Evolutionary conservation across 2,329 filamentous ascomycete genomes (phyloP).

Genomic region (Colletotrichum noveboracense): DNA sequence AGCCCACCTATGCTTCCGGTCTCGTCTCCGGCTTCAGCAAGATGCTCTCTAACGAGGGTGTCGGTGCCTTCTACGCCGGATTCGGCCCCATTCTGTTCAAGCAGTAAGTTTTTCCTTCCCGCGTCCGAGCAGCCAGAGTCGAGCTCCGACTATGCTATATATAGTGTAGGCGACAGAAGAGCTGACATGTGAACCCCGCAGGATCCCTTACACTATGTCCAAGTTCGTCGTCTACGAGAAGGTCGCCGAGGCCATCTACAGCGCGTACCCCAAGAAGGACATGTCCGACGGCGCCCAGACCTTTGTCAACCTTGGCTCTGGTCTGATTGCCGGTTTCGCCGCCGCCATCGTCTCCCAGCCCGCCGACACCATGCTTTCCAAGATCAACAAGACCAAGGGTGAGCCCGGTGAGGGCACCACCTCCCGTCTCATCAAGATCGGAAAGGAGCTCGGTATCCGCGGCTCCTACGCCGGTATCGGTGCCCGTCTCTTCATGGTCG

Average conservation of each 20-base stretch:
- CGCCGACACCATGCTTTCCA: constrained; percentile 91
- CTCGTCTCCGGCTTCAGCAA: constrained; percentile 81
- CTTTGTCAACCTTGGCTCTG: constrained; percentile 73
- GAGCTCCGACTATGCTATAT: not conserved
- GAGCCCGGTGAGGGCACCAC: constrained; percentile 84
- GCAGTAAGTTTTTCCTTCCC: constrained; percentile 57
- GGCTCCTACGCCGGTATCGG: constrained; percentile 84
- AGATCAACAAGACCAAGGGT: constrained; percentile 96
- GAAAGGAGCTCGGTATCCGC: constrained; percentile 79
- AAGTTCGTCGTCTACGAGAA: constrained; percentile 96
- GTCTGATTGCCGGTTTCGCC: constrained; percentile 71
- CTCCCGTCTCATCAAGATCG: constrained; percentile 85
- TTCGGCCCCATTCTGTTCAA: constrained; percentile 89
- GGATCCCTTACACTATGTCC: constrained; percentile 92
- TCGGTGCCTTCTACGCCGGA: constrained; percentile 88
- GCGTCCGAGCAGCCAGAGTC: not conserved
- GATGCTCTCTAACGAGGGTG: constrained; percentile 82
- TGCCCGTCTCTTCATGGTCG: constrained; percentile 69
- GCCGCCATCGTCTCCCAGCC: constrained; percentile 88
- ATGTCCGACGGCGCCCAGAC: constrained; percentile 76
- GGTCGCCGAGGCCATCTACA: constrained; percentile 77
- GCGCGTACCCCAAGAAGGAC: constrained; percentile 71
- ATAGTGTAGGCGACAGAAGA: not conserved
- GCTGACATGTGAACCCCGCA: constrained; percentile 34
- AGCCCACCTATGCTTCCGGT: constrained; percentile 84